phyloP scores from a whole-genome alignment of 2,329 filamentous ascomycete genomes.

The Blumeria hordei region DNA sequence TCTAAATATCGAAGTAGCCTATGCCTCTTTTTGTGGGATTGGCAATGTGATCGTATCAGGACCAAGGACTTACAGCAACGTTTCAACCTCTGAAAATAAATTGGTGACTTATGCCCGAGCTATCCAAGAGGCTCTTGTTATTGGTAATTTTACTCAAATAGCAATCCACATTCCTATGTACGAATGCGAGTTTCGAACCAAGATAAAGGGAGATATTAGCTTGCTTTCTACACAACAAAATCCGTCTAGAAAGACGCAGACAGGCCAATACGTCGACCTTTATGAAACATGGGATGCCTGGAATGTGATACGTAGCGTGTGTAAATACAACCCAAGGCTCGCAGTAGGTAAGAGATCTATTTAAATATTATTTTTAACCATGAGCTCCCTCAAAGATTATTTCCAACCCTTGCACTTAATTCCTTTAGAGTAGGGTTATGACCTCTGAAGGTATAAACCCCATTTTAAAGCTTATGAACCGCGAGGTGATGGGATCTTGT shows the following conservation, averaged over 20 bases:
- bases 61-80: conserved; percentile 36
- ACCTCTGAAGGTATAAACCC: conserved; percentile 12
- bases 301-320: conserved; percentile 66
- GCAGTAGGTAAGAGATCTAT: conserved; percentile 48
- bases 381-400: conserved; percentile 6
- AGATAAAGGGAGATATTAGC: conserved; percentile 15
- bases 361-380: conserved; percentile 7
- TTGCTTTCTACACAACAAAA: conserved; percentile 12
- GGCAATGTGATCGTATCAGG: conserved; percentile 63
- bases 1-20: conserved; percentile 72
- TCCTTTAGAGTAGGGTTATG: conserved; percentile 9
- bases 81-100: conserved; percentile 23
- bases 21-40: conserved; percentile 85
- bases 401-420: conserved; percentile 7
- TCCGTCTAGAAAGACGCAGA: conserved; percentile 16
- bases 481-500: background rate
- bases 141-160: conserved; percentile 55
- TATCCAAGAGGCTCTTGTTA: conserved; percentile 52
- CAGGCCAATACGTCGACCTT: conserved; percentile 31
- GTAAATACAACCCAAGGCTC: conserved; percentile 62
- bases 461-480: conserved; percentile 1
- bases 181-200: conserved; percentile 33
- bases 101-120: conserved; percentile 60
- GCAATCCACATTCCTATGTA: conserved; percentile 70
- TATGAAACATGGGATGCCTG: conserved; percentile 83